Evolutionary conservation across 345 rosid species (phyloP), one percentile per base, ranked within the genome.

Genomic region (Acer campestre): DNA sequence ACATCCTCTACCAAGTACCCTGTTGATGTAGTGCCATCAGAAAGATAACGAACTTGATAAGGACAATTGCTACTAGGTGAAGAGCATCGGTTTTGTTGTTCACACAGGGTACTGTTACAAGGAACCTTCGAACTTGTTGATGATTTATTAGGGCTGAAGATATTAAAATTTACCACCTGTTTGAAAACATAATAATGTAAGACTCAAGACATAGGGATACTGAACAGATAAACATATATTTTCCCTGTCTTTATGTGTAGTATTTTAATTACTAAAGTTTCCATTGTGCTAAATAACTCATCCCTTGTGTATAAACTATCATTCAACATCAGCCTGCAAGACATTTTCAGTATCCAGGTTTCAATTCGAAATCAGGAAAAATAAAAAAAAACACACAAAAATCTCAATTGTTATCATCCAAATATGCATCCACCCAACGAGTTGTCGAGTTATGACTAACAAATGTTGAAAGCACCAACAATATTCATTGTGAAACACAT

Each of bases 1-100:
- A 81, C 78, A 81, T 92, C 98, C 84, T 94, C 87, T 5, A 91
- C 92, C 72, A 89, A 81, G 77, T 75, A 73, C 79, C 98, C 98
- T 59, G 84, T 84, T 65, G 98, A 85, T 6, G 93, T 83, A 69
- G 98, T 94, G 68, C 80, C 87, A 71, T 89, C 87, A 27, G 97
- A 92, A 56, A 94, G 93, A 84, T 94, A 94, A 16, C 65, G 29
- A 59, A 89, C 86, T 71, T 83, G 86, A 80, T 92, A 94, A 13
- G 91, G 90, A 74, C 98, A 94, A 74, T 78, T 66, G 75, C 85
- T 87, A 63, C 35, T 64, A 79, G 88, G 77, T 2, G 94, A 85
- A 61, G 91, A 27, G 31, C 98, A 94, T 55, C n/a, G 79, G 49
- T 65, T 84, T 61, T 78, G 81, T 70, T 40, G 80, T 58, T 84